These are phyloP conservation scores for Polytrichum commune DNA, from an alignment of 225 moss, liverwort and hornwort species.

Conservation along the genomic window DNA sequence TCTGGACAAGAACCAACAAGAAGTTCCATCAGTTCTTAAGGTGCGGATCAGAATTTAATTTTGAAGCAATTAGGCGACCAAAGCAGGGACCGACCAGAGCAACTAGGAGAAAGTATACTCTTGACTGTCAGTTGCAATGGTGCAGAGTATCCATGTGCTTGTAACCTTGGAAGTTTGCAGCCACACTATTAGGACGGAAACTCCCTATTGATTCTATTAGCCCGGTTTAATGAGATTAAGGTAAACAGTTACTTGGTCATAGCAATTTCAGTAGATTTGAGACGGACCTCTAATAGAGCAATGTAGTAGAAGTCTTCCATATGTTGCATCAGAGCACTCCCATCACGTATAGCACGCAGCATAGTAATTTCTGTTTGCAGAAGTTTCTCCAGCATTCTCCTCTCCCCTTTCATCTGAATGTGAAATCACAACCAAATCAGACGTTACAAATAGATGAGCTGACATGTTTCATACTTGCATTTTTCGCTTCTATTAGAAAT, in stretches of 20 bases:
- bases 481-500: too few relatives aligned
- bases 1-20: constrained; percentile 35
- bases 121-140: neutral
- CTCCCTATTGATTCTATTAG: neutral
- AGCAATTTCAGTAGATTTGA: too few relatives aligned
- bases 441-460: too few relatives aligned
- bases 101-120: neutral
- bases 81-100: neutral
- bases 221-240: neutral
- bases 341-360: constrained; percentile 79
- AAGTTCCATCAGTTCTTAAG: neutral
- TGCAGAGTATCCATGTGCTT: neutral
- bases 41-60: too few relatives aligned
- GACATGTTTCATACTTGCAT: too few relatives aligned
- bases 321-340: constrained; percentile 93
- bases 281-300: constrained; percentile 67
- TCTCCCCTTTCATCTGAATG: constrained; percentile 80
- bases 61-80: too few relatives aligned
- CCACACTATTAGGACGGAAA: neutral
- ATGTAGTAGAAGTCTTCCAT: constrained; percentile 96
- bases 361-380: constrained; percentile 80
- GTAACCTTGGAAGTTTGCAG: neutral
- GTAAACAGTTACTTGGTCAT: too few relatives aligned
- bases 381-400: constrained; percentile 67
- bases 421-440: too few relatives aligned